Percentiles rank a stretch among this genome's conserved stretches.
Conservation (phyloP, 495 filamentous ascomycete genomes). For the Talaromyces borbonicus region DNA sequence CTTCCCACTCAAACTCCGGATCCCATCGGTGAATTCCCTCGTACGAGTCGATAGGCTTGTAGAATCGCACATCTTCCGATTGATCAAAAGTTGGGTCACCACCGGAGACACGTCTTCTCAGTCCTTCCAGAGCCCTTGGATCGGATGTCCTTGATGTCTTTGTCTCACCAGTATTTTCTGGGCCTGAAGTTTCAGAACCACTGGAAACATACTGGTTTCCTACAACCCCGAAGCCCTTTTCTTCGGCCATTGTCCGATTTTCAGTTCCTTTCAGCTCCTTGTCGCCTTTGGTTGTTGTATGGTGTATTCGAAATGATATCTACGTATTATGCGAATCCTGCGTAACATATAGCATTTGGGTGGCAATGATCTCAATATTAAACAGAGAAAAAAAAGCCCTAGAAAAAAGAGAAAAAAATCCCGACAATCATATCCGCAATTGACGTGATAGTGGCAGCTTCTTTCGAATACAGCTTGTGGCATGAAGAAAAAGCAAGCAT, state of each 20-base stretch:
- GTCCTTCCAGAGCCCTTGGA: background rate
- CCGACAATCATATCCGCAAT: too few species aligned
- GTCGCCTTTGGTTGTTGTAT: too few species aligned
- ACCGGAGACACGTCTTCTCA: background rate
- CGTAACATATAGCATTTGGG: too few species aligned
- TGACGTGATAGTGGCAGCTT: too few species aligned
- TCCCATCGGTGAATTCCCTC: conserved; percentile 71
- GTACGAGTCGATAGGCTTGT: conserved; percentile 51
- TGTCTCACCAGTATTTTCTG: conserved; percentile 11
- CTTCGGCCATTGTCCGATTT: background rate
- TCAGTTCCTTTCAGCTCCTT: too few species aligned
- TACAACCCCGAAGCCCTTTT: background rate
- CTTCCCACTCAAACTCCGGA: conserved; percentile 60
- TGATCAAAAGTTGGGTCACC: conserved; percentile 27
- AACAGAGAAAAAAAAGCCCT: too few species aligned
- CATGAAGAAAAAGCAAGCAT: too few species aligned
- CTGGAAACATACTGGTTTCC: background rate
- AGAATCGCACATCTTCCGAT: conserved; percentile 34
- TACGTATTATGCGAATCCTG: too few species aligned
- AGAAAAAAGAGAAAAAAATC: too few species aligned
- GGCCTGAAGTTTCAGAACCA: background rate
- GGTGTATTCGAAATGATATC: too few species aligned
- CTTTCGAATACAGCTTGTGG: too few species aligned
- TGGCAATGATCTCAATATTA: too few species aligned
- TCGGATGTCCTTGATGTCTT: background rate